Evolutionary conservation across 2,329 filamentous ascomycete genomes (phyloP).

Genomic region (Scedosporium apiospermum): DNA sequence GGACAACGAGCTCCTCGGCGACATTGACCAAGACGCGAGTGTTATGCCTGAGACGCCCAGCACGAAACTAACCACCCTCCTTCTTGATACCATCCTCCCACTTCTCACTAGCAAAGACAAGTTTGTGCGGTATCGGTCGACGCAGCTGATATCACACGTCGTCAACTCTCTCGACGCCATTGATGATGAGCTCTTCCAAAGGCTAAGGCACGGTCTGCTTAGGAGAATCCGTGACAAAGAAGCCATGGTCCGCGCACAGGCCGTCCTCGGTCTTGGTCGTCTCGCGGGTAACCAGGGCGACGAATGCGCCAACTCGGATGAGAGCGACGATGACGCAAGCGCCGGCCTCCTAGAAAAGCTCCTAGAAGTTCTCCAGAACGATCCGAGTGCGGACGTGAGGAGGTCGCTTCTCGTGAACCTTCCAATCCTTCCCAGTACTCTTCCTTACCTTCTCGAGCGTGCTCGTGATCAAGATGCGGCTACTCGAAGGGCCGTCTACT

Average conservation of each 20-base stretch:
- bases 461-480: conserved; percentile 80
- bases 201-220: conserved; percentile 67
- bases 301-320: conserved; percentile 59
- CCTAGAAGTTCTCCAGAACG: conserved; percentile 82
- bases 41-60: conserved; percentile 75
- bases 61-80: conserved; percentile 63
- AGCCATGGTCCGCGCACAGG: conserved; percentile 82
- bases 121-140: conserved; percentile 78
- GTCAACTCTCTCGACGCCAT: conserved; percentile 89
- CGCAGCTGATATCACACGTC: conserved; percentile 82
- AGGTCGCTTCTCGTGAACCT: conserved; percentile 82
- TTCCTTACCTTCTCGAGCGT: conserved; percentile 82
- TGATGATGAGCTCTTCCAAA: conserved; percentile 82
- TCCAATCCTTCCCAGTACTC: conserved; percentile 71
- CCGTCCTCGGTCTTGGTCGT: conserved; percentile 79
- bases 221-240: conserved; percentile 92
- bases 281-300: conserved; percentile 71
- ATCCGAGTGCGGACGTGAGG: conserved; percentile 87
- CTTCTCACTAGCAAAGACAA: conserved; percentile 86
- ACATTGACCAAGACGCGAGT: conserved; percentile 58
- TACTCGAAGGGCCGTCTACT: conserved; percentile 79
- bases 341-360: conserved; percentile 73
- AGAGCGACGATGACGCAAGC: conserved; percentile 54
- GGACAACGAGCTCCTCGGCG: conserved; percentile 58
- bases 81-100: conserved; percentile 65